phyloP scores from a whole-genome alignment of 768 basidiomycete species.

The Agaricus bisporus region DNA sequence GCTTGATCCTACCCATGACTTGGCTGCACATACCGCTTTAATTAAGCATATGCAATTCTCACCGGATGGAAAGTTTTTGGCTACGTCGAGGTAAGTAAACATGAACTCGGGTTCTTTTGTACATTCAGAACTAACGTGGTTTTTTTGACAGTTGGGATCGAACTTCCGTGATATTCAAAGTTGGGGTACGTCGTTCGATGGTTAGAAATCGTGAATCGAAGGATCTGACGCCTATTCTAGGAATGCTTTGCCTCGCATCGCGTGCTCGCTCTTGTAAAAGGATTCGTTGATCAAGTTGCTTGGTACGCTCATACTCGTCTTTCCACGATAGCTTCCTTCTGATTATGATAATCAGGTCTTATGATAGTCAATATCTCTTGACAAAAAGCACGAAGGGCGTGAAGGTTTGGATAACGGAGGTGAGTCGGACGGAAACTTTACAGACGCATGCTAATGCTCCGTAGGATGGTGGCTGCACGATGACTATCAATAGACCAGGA shows the following conservation, averaged over 20 bases:
- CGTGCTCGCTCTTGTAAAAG: conserved; percentile 58
- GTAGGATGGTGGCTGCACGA: conserved; percentile 64
- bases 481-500: conserved; percentile 52
- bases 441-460: neutral
- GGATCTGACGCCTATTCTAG: conserved; percentile 23
- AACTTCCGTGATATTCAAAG: conserved; percentile 44
- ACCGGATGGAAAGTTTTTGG: conserved; percentile 67
- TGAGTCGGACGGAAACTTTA: conserved; percentile 21
- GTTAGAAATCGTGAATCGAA: neutral
- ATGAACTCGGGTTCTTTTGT: neutral
- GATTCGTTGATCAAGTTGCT: conserved; percentile 74
- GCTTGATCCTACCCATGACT: conserved; percentile 50
- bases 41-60: conserved; percentile 74
- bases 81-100: conserved; percentile 54
- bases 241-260: conserved; percentile 55
- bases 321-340: neutral
- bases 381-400: conserved; percentile 61
- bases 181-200: conserved; percentile 35
- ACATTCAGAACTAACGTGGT: neutral
- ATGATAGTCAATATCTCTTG: conserved; percentile 52
- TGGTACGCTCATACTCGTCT: conserved; percentile 36
- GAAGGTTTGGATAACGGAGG: conserved; percentile 70
- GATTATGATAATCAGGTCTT: conserved; percentile 40
- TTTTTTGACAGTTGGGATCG: conserved; percentile 52
- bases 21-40: conserved; percentile 59